phyloP scores from a whole-genome alignment of 1,139 yeast species.

The Pichia sp. region DNA sequence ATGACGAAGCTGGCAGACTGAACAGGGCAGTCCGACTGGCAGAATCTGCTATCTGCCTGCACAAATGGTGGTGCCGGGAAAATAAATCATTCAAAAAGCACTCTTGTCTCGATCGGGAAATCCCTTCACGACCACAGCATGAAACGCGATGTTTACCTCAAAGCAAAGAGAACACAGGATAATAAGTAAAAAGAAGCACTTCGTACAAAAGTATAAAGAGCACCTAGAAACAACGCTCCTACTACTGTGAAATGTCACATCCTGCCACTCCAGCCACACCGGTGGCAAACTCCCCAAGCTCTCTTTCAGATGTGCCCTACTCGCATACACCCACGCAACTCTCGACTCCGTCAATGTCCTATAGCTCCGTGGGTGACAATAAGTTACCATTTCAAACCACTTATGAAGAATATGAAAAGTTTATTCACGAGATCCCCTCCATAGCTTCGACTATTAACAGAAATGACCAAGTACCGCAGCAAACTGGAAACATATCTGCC shows the following conservation, averaged over 20 bases:
- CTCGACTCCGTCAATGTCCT: background rate
- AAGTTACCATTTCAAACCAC: constrained; percentile 12
- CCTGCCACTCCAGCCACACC: background rate
- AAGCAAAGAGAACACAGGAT: background rate
- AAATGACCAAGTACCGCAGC: background rate
- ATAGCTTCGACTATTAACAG: no score
- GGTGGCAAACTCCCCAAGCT: background rate
- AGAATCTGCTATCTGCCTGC: background rate
- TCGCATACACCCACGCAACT: background rate
- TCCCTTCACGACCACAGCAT: background rate
- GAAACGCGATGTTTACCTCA: constrained; percentile 1
- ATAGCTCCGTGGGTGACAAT: background rate
- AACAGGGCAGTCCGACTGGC: background rate
- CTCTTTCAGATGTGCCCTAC: background rate
- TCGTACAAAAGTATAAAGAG: no score
- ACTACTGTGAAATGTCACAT: background rate
- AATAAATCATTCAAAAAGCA: background rate
- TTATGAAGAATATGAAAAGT: constrained; percentile 15
- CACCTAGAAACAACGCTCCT: no score
- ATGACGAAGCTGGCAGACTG: background rate
- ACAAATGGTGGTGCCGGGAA: background rate
- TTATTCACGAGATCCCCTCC: constrained; percentile 3
- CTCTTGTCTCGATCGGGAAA: constrained; percentile 1
- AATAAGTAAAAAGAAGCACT: background rate
- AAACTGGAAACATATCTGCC: background rate